Evolutionary conservation across 805 yeast genomes (phyloP), one percentile per base, ranked within the genome.

Genomic region (Saccharomyces eubayanus): DNA sequence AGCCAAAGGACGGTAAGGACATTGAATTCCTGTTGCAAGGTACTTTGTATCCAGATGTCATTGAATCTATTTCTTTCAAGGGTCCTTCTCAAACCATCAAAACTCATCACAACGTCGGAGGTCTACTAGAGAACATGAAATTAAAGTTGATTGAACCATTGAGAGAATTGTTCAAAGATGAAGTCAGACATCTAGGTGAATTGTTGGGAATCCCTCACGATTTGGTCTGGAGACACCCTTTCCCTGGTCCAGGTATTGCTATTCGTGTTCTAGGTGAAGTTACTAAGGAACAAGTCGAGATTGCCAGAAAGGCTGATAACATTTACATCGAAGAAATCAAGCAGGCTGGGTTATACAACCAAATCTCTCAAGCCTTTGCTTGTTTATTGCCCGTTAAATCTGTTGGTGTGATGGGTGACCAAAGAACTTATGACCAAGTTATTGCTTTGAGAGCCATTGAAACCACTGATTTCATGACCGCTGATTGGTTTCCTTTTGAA

Each of bases 181-280:
- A 94, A 80, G 99, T 94, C 55, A 89, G 99, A 75, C 88, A 85
- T 65, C 78, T 94, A 63, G 99, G 99, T 75, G 89, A 89, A 77
- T 75, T 94, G 52, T 77, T 94, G 76, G 97, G 96, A 50, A 92
- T 94, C 65, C 95, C 97, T 36, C 94, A 89, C 69, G 98, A 94
- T 65, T 81, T 94, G 64, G 98, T 94, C 62, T 92, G 98, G 98
- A 89, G 99, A 80, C 99, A 94, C 72, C 99, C 99, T 54, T 94
- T 94, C 96, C 99, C 99, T 66, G 99, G 99, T 71, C 99, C 99
- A 72, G 99, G 99, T 78, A 87, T 94, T 70, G 99, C 97, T 63
- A 94, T 94, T 72, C 86, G 99, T 76, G 95, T 94, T 53, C 78
- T 94, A 49, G 99, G 99, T 64, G 98, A 92, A 77, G 98, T 94